A percentile compares a stretch with the other conserved stretches of the same genome.
phyloP scores from a whole-genome alignment of 441 rosid species.

The Euphorbia corollata region DNA sequence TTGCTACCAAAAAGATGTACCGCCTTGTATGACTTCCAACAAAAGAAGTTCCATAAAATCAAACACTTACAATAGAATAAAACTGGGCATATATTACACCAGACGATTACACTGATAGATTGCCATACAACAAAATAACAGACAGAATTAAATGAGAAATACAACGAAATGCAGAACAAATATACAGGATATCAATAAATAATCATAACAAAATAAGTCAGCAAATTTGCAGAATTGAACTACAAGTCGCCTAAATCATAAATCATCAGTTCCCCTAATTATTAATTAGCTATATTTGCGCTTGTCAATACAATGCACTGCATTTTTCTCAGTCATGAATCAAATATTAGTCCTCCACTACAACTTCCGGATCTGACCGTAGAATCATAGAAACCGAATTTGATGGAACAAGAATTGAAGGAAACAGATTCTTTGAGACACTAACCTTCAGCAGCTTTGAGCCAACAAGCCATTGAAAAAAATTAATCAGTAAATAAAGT shows the following conservation, averaged over 20 bases:
- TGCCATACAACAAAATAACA: background rate
- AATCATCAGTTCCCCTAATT: too few species aligned
- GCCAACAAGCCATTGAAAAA: constrained; percentile 78
- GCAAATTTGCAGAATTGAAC: background rate
- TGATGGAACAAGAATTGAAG: background rate
- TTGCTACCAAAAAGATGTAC: too few species aligned
- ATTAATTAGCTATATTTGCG: background rate
- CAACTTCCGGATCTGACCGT: background rate
- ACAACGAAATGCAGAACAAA: background rate
- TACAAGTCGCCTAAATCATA: background rate
- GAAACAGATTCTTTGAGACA: constrained; percentile 12
- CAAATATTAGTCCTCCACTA: background rate
- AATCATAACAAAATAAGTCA: background rate
- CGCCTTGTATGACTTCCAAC: too few species aligned
- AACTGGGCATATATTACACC: background rate
- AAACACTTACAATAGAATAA: too few species aligned
- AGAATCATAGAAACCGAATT: background rate
- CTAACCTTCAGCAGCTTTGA: constrained; percentile 97
- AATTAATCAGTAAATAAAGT: constrained; percentile 24
- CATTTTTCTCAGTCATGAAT: background rate
- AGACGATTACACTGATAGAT: background rate
- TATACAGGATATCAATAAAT: background rate
- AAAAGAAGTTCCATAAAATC: too few species aligned
- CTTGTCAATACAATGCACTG: background rate
- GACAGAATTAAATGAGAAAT: background rate